A percentile compares a stretch with the other conserved stretches of the same genome.
These are phyloP conservation scores for Pleurotus citrinopileatus DNA, from an alignment of 768 basidiomycete genomes.

Conservation along the genomic window DNA sequence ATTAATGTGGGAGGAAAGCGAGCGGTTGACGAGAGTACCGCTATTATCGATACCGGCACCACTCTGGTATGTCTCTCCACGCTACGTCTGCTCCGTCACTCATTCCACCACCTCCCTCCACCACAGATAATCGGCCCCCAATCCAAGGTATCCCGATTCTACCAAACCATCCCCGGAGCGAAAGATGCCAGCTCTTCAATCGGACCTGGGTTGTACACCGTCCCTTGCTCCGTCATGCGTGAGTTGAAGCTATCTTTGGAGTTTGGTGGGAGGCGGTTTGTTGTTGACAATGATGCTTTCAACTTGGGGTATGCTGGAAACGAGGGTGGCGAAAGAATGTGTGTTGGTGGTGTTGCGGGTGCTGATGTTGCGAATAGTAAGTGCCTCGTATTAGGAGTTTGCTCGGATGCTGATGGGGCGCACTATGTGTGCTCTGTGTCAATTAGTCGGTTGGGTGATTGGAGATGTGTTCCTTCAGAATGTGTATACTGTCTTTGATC, in stretches of 20 bases:
- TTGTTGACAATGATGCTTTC: constrained; percentile 40
- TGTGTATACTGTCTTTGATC: constrained; percentile 32
- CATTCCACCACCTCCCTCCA: neutral
- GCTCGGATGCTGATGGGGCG: neutral
- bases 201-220: constrained; percentile 12
- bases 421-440: neutral
- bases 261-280: constrained; percentile 34
- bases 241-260: constrained; percentile 32
- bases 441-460: constrained; percentile 30
- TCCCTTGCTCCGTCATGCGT: constrained; percentile 25
- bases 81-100: no score
- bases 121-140: neutral
- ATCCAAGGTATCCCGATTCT: neutral
- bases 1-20: neutral
- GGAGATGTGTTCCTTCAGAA: constrained; percentile 44
- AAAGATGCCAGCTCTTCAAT: neutral
- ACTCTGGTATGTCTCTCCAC: neutral
- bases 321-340: constrained; percentile 50
- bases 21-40: neutral
- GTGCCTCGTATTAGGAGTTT: neutral
- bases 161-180: constrained; percentile 3
- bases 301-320: constrained; percentile 44
- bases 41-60: constrained; percentile 9
- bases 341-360: constrained; percentile 39
- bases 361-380: constrained; percentile 10